Base-by-base conservation (phyloP, 495 filamentous ascomycete species). In the Parathielavia appendiculata region DNA sequence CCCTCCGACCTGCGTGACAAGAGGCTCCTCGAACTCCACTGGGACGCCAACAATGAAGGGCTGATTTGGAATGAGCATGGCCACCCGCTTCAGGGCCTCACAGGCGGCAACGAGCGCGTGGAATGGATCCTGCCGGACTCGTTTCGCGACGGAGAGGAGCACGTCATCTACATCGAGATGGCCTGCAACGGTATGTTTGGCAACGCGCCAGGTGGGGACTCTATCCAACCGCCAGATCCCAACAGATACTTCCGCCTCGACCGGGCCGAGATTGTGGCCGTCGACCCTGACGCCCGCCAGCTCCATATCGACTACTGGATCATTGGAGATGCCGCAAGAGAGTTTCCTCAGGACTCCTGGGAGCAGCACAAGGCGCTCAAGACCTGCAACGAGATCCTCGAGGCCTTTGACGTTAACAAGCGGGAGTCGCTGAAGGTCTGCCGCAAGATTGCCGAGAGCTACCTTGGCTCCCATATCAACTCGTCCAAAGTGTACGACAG, bases 161-260 rank as follows among this genome's bases (percentile, higher is more conserved):
- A 98, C 68, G 81, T 76, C 10, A 87, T 97, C 60, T 98, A 96
- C 70, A 84, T 98, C 59, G 93, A 98, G 75, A 95, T 98, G 89
- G 93, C 93, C 14, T 97, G 93, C 72, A 98, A 98, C 73, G 84
- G 85, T 64, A 98, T 98, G 92, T 97, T 97, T 73, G 93, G 93
- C 51, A 97, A 96, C 73, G 87, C 90, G 0, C 77, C 85, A 2
- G 88, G 86, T 20, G 91, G 89, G 13, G 92, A 96, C 68, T 83
- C 76, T 7, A 97, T 96, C 56, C 90, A 96, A 67, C 92, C 93
- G 9, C 93, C 93, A 1, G 78, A 85, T 48, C 89, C 90, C 17
- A 83, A 96, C 72, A 87, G 79, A 64, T 88, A 85, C 63, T 98
- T 86, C 69, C 79, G 81, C 46, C 77, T 98, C 51, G 72, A 74